Conservation (phyloP, 495 filamentous ascomycete genomes). For the Aspergillus carlsbadensis region DNA sequence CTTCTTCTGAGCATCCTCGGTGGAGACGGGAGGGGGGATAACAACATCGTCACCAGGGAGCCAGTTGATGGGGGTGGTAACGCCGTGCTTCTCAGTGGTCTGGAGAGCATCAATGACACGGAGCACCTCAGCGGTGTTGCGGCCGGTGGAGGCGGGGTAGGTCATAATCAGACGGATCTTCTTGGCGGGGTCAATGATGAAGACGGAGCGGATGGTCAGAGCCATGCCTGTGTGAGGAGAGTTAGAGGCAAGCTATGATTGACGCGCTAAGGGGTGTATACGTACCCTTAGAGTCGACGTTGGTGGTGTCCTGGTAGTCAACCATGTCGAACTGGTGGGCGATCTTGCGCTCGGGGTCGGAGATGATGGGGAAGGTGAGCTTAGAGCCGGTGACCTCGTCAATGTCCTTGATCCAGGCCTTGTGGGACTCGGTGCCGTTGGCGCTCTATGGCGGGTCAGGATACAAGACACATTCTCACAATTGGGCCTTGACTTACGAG, state of each 20-base stretch:
- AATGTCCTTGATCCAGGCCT: slow-evolving; percentile 91
- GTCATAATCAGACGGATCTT: slow-evolving; percentile 93
- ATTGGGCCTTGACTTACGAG: slow-evolving; percentile 71
- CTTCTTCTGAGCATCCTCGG: slow-evolving; percentile 81
- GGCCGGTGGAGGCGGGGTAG: slow-evolving; percentile 96
- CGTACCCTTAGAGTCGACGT: slow-evolving; percentile 86
- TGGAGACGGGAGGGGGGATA: slow-evolving; percentile 84
- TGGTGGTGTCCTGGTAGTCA: slow-evolving; percentile 78
- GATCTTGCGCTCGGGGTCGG: slow-evolving; percentile 92
- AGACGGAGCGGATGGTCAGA: slow-evolving; percentile 98
- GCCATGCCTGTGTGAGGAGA: slow-evolving; percentile 53
- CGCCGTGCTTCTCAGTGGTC: slow-evolving; percentile 92
- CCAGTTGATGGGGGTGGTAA: slow-evolving; percentile 96
- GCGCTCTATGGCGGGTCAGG: slow-evolving; percentile 39
- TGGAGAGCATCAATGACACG: slow-evolving; percentile 95
- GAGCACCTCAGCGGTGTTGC: slow-evolving; percentile 94
- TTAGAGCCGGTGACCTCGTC: slow-evolving; percentile 82
- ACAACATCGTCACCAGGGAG: slow-evolving; percentile 89
- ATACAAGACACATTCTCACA: background rate
- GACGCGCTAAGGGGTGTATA: background rate
- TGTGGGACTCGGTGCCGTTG: slow-evolving; percentile 54
- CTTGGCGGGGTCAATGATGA: slow-evolving; percentile 98
- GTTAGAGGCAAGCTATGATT: background rate
- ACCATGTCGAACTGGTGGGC: slow-evolving; percentile 96
- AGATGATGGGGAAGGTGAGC: slow-evolving; percentile 93